phyloP scores from a whole-genome alignment of 1,284 basidiomycete species.

The Mycena citricolor region DNA sequence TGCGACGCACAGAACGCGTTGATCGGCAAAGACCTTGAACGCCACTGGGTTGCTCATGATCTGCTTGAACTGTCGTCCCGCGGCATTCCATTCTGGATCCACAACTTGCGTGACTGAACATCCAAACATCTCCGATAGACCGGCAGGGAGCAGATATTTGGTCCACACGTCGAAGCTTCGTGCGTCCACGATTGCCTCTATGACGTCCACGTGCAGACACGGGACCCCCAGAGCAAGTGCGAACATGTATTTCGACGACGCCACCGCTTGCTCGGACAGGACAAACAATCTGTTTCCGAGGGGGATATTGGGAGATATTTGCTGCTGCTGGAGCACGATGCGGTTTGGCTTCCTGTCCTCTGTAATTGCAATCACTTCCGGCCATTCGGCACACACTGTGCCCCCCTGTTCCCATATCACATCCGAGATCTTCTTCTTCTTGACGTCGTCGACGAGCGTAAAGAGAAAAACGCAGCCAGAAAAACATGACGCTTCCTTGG shows the following conservation, averaged over 20 bases:
- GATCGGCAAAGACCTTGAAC: slow-evolving; percentile 51
- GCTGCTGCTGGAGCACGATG: slow-evolving; percentile 3
- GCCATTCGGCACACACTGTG: slow-evolving; percentile 49
- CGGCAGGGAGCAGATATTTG: slow-evolving; percentile 66
- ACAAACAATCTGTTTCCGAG: slow-evolving; percentile 68
- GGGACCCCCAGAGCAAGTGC: slow-evolving; percentile 86
- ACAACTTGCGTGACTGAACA: slow-evolving; percentile 67
- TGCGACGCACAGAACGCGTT: slow-evolving; percentile 57
- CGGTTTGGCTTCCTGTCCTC: slow-evolving; percentile 20
- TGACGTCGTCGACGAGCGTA: too few relatives aligned
- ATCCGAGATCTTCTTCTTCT: too few relatives aligned
- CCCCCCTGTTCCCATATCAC: slow-evolving; percentile 24
- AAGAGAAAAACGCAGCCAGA: too few relatives aligned
- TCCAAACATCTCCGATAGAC: slow-evolving; percentile 52
- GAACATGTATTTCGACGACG: slow-evolving; percentile 78
- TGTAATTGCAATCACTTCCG: slow-evolving; percentile 32
- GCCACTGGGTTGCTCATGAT: slow-evolving; percentile 60
- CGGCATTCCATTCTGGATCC: slow-evolving; percentile 66
- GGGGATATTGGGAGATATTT: slow-evolving; percentile 26
- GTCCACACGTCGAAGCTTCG: slow-evolving; percentile 46
- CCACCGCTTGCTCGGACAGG: slow-evolving; percentile 59
- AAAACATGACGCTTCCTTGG: too few relatives aligned
- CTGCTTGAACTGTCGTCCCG: too few relatives aligned
- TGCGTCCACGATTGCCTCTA: slow-evolving; percentile 34
- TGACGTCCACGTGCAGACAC: slow-evolving; percentile 68